Evolutionary conservation across 352 stramenopile species (phyloP), one percentile per base, ranked within the genome.

Genomic region (Phytophthora citrophthora): DNA sequence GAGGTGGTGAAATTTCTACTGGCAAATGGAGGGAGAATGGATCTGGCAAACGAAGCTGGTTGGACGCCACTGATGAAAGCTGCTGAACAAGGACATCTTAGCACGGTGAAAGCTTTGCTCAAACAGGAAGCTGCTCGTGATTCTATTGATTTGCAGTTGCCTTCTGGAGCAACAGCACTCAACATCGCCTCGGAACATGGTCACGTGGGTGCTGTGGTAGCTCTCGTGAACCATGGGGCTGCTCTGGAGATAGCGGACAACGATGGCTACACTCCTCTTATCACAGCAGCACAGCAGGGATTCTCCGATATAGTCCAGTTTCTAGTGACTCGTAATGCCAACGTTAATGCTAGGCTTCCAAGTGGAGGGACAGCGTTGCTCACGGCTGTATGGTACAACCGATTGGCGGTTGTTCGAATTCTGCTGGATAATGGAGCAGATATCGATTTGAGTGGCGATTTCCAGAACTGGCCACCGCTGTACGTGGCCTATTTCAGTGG

Each of bases 151-250:
- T 29, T 11, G 5, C 43, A 61, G 34, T 34, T 46, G n/a, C 23
- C 24, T 4, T 49, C 10, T 15, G 58, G 58, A 12, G 41, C 43
- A 3, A 61, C 50, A 18, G 58, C 58, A 8, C 18, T 67, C 23
- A 61, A 61, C 20, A 61, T 67, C 4, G 59, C 50, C 9, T 61
- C 49, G 1, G 49, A 67, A 12, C 29, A 61, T 15, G 58, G 58
- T 2, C 59, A 61, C 13, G 5, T 67, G 0, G 32, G 31, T 5
- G 12, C 34, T 12, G 49, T 61, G 11, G 18, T 34, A 3, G 27
- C 15, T 1, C 59, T 67, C 12, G 20, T 67, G 16, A 27, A 60
- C 24, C 13, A 5, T 36, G 50, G 49, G 36, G 58, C 58, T 8
- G 40, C 36, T 0, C 40, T 67, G 1, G 41, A 67, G 27, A 0